phyloP scores from a whole-genome alignment of 192 early-diverging fungal species.

The Umbelopsis sp. region DNA sequence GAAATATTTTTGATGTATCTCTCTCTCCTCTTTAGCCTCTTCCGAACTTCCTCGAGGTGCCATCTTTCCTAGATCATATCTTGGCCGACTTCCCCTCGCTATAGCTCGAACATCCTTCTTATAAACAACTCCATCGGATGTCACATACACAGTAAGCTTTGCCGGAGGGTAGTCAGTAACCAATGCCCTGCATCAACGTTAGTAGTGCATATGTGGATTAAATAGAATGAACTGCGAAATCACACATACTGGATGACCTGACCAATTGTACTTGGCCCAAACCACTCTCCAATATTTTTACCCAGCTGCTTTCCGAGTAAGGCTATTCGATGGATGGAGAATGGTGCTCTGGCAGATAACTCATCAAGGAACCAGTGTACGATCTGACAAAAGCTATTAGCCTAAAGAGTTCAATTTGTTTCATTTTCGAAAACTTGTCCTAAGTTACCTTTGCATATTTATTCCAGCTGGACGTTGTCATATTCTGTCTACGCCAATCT shows the following conservation, averaged over 20 bases:
- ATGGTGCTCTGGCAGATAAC: slow-evolving; percentile 63
- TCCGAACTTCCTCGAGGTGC: slow-evolving; percentile 30
- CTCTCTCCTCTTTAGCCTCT: slow-evolving; percentile 10
- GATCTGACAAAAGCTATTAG: slow-evolving; percentile 20
- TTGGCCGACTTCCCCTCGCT: slow-evolving; percentile 36
- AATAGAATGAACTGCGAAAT: slow-evolving; percentile 20
- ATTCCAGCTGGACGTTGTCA: slow-evolving; percentile 40
- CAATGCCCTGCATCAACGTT: slow-evolving; percentile 50
- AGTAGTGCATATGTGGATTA: slow-evolving; percentile 21
- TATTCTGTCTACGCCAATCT: slow-evolving; percentile 50
- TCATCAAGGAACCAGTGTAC: slow-evolving; percentile 80
- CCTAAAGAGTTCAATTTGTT: background rate
- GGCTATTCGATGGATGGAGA: slow-evolving; percentile 94
- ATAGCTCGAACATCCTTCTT: slow-evolving; percentile 64
- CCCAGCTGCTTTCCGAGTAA: slow-evolving; percentile 79
- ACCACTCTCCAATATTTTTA: slow-evolving; percentile 96
- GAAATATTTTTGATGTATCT: slow-evolving; percentile 13
- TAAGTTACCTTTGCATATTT: slow-evolving; percentile 44
- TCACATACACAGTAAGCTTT: slow-evolving; percentile 72
- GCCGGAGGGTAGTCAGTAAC: slow-evolving; percentile 56
- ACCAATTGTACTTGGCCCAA: slow-evolving; percentile 89
- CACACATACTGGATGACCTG: slow-evolving; percentile 74
- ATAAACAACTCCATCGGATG: slow-evolving; percentile 84
- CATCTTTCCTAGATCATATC: slow-evolving; percentile 32
- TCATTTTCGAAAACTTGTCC: background rate